These are phyloP conservation scores for Colletotrichum sidae DNA, from an alignment of 2,329 filamentous ascomycete genomes.

Conservation along the genomic window DNA sequence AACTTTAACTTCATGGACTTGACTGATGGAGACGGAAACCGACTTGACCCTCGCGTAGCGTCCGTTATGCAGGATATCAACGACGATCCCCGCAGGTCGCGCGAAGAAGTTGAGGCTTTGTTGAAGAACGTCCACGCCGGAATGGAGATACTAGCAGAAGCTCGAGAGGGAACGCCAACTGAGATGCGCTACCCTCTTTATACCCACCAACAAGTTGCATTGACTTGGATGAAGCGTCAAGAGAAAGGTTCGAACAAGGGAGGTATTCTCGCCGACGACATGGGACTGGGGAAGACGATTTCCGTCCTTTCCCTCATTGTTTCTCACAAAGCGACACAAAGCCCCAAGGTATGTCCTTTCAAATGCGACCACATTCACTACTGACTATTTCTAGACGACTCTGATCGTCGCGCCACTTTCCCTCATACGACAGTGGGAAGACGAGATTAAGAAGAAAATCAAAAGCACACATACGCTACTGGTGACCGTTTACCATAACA, in stretches of 20 bases:
- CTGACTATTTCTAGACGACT: slow-evolving; percentile 68
- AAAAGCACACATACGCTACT: slow-evolving; percentile 68
- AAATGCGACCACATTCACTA: not conserved
- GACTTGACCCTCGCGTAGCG: slow-evolving; percentile 42
- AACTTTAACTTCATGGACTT: slow-evolving; percentile 36
- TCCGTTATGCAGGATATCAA: slow-evolving; percentile 45
- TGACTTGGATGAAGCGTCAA: slow-evolving; percentile 81
- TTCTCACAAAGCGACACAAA: slow-evolving; percentile 69
- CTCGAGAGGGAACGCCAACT: slow-evolving; percentile 76
- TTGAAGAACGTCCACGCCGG: slow-evolving; percentile 81
- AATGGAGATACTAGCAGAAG: slow-evolving; percentile 69
- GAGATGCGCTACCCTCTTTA: slow-evolving; percentile 78
- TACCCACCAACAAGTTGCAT: slow-evolving; percentile 82
- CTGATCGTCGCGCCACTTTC: slow-evolving; percentile 85
- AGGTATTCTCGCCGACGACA: slow-evolving; percentile 82
- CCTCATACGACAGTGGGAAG: slow-evolving; percentile 85
- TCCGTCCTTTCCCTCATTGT: slow-evolving; percentile 84
- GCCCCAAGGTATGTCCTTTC: slow-evolving; percentile 42
- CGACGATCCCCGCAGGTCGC: slow-evolving; percentile 53
- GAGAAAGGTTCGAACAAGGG: slow-evolving; percentile 81
- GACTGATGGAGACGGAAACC: slow-evolving; percentile 50
- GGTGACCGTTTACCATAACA: slow-evolving; percentile 77
- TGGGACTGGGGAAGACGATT: slow-evolving; percentile 88
- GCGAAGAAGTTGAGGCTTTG: slow-evolving; percentile 77
- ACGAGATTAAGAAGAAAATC: slow-evolving; percentile 80